Percentiles rank a stretch among this genome's conserved stretches.
These are phyloP conservation scores for Magnolia sinica DNA, from an alignment of 164 flowering plant species.

Conservation along the genomic window DNA sequence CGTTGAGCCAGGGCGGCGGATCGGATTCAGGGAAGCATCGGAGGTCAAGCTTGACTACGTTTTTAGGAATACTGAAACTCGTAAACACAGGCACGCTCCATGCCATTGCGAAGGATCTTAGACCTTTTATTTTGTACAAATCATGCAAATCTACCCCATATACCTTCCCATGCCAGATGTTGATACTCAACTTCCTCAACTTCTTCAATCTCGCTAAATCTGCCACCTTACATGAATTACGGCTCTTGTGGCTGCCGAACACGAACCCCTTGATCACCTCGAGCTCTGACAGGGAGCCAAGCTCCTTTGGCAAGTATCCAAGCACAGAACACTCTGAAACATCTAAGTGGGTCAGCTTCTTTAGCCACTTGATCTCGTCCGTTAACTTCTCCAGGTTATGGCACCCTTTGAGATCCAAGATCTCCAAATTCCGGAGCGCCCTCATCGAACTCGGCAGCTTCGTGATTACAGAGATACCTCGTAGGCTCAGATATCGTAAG, in stretches of 20 bases:
- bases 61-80: neutral
- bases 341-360: conserved; percentile 39
- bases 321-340: conserved; percentile 32
- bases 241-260: conserved; percentile 3
- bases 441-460: conserved; percentile 26
- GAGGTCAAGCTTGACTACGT: neutral
- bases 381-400: conserved; percentile 36
- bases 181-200: conserved; percentile 33
- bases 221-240: conserved; percentile 14
- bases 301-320: neutral
- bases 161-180: conserved; percentile 3
- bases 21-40: neutral
- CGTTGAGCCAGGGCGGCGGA: neutral
- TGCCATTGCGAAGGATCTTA: conserved; percentile 21
- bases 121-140: neutral
- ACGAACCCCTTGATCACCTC: conserved; percentile 53
- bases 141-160: neutral
- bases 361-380: conserved; percentile 15
- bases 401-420: conserved; percentile 43
- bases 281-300: conserved; percentile 9
- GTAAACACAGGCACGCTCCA: conserved; percentile 17
- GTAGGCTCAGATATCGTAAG: conserved; percentile 37
- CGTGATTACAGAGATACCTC: conserved; percentile 36
- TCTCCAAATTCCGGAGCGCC: conserved; percentile 18
- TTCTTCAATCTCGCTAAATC: conserved; percentile 22